Conservation (phyloP, 495 filamentous ascomycete genomes). For the Penicillium psychrofluorescens region DNA sequence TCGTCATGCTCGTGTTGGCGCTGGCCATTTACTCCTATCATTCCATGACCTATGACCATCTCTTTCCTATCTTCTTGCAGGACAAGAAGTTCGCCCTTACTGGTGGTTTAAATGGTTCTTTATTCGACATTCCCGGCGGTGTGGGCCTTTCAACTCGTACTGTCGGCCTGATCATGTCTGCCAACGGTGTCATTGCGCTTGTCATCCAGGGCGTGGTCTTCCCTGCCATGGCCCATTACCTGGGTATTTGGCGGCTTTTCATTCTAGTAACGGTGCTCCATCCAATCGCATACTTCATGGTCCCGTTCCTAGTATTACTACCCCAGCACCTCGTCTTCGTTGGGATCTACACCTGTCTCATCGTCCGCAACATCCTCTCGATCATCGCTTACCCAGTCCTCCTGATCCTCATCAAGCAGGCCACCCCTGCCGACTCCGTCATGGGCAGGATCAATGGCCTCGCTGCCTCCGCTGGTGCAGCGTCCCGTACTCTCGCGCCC, state of each 20-base stretch:
- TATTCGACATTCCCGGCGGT: slow-evolving; percentile 62
- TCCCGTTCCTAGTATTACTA: slow-evolving; percentile 60
- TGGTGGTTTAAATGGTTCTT: slow-evolving; percentile 15
- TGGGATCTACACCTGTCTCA: slow-evolving; percentile 66
- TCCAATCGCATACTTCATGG: slow-evolving; percentile 67
- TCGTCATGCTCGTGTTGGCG: slow-evolving; percentile 62
- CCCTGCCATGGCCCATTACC: slow-evolving; percentile 57
- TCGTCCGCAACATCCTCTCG: slow-evolving; percentile 65
- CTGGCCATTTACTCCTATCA: slow-evolving; percentile 82
- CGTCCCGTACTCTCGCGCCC: slow-evolving; percentile 67
- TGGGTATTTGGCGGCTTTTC: slow-evolving; percentile 72
- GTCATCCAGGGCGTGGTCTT: slow-evolving; percentile 73
- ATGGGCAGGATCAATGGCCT: slow-evolving; percentile 78
- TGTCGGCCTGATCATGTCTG: slow-evolving; percentile 71
- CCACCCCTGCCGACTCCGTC: slow-evolving; percentile 56
- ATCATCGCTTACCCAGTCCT: slow-evolving; percentile 75
- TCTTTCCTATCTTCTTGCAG: slow-evolving; percentile 78
- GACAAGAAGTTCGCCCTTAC: slow-evolving; percentile 43
- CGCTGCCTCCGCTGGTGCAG: slow-evolving; percentile 70
- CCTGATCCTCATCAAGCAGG: slow-evolving; percentile 78
- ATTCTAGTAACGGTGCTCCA: slow-evolving; percentile 67
- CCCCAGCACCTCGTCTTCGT: slow-evolving; percentile 50
- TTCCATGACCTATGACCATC: slow-evolving; percentile 80
- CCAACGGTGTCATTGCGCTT: slow-evolving; percentile 73
- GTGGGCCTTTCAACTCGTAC: slow-evolving; percentile 65